Evolutionary conservation across 768 basidiomycete genomes (phyloP).

Genomic region (Phlebiopsis gigantea): DNA sequence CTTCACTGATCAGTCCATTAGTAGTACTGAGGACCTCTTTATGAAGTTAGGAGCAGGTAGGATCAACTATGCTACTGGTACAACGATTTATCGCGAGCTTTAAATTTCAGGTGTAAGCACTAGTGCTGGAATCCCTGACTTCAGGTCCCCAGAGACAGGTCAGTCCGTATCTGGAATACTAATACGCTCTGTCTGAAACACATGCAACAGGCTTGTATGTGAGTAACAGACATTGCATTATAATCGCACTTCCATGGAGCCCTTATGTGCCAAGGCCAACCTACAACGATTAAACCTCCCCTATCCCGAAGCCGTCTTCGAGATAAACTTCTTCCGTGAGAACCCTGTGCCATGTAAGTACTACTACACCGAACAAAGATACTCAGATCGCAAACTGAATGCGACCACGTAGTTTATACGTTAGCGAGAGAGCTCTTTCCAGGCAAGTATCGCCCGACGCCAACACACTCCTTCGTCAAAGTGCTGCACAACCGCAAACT

Average conservation of each 20-base stretch:
- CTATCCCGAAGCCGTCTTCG: constrained; percentile 95
- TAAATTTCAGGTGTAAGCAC: constrained; percentile 33
- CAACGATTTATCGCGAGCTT: background rate
- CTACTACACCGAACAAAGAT: background rate
- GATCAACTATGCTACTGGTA: constrained; percentile 12
- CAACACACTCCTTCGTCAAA: constrained; percentile 85
- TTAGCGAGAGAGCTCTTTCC: constrained; percentile 93
- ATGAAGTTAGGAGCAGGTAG: constrained; percentile 54
- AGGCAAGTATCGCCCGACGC: constrained; percentile 81
- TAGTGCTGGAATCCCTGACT: constrained; percentile 47
- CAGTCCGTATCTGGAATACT: constrained; percentile 7
- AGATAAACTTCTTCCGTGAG: constrained; percentile 76
- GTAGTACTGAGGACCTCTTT: constrained; percentile 17
- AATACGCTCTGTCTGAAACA: background rate
- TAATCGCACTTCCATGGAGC: background rate
- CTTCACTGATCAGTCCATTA: constrained; percentile 21
- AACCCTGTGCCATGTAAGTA: constrained; percentile 76
- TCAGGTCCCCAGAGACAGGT: constrained; percentile 42
- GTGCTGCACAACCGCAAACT: constrained; percentile 66
- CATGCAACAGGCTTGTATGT: constrained; percentile 20
- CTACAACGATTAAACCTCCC: constrained; percentile 73
- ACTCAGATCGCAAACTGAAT: no score
- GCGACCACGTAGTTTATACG: constrained; percentile 61
- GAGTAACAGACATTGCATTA: background rate
- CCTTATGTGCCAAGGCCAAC: constrained; percentile 51